phyloP scores from a whole-genome alignment of 306 rosid species.

The Carpinus viminea region DNA sequence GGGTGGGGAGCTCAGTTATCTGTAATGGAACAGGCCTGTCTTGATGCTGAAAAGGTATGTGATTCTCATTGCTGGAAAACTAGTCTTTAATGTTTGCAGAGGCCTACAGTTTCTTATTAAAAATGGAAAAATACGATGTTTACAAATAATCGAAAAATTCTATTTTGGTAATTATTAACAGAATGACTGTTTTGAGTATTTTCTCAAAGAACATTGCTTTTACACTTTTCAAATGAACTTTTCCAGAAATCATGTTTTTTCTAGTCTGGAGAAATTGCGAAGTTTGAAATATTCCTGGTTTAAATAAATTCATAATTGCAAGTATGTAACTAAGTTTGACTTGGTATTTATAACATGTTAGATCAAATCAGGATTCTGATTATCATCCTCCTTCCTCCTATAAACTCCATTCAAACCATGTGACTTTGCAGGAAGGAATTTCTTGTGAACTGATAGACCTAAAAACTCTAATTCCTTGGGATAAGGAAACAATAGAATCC shows the following conservation, averaged over 20 bases:
- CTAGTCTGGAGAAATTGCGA: background rate
- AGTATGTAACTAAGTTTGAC: background rate
- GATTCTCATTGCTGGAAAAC: slow-evolving; percentile 16
- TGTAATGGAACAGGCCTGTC: slow-evolving; percentile 89
- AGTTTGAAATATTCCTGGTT: background rate
- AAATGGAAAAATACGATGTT: background rate
- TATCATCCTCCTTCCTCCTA: background rate
- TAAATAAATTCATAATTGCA: background rate
- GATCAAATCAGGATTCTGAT: background rate
- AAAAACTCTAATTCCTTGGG: slow-evolving; percentile 95
- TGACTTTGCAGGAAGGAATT: slow-evolving; percentile 77
- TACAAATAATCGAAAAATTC: background rate
- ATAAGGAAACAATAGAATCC: slow-evolving; percentile 88
- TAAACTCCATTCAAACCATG: slow-evolving; percentile 14
- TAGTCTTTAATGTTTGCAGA: background rate
- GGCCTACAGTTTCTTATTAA: background rate
- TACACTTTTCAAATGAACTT: background rate
- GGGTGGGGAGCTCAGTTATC: slow-evolving; percentile 99
- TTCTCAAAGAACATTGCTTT: background rate
- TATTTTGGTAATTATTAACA: background rate
- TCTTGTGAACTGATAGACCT: slow-evolving; percentile 94
- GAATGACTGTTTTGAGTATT: background rate
- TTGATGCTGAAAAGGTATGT: slow-evolving; percentile 81
- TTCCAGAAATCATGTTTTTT: background rate
- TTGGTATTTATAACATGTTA: background rate